Conservation (phyloP, 2,329 filamentous ascomycete genomes). For the Penicillium sp. region DNA sequence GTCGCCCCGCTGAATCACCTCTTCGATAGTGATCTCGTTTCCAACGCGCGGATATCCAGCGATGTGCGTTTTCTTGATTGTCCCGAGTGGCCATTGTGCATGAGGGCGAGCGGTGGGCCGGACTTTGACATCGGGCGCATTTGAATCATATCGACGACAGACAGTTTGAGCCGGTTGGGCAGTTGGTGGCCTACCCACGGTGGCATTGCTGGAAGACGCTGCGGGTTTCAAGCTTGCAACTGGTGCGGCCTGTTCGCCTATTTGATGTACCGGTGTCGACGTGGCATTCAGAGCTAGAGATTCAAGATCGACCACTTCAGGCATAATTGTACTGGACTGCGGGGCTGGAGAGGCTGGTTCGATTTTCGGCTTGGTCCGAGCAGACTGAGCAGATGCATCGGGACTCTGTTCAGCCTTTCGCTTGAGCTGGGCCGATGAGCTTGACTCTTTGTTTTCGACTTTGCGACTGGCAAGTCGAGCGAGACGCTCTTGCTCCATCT, state of each 20-base stretch:
- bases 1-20: slow-evolving; percentile 73
- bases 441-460: slow-evolving; percentile 42
- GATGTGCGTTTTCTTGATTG: slow-evolving; percentile 80
- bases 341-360: background rate
- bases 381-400: background rate
- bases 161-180: background rate
- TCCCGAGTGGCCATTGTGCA: slow-evolving; percentile 58
- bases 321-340: background rate
- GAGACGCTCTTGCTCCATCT: slow-evolving; percentile 83
- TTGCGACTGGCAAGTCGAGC: slow-evolving; percentile 65
- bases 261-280: background rate
- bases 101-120: slow-evolving; percentile 22
- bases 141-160: slow-evolving; percentile 5
- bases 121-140: background rate
- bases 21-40: slow-evolving; percentile 84
- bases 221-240: background rate
- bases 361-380: background rate
- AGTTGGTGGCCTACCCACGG: background rate
- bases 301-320: background rate
- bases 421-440: slow-evolving; percentile 24
- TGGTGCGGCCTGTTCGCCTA: background rate
- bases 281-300: background rate
- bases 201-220: background rate
- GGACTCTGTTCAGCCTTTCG: background rate
- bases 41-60: slow-evolving; percentile 60